A percentile compares a stretch with the other conserved stretches of the same genome.
Conservation (phyloP, 805 yeast genomes). For the Schwanniomyces polymorphus region DNA sequence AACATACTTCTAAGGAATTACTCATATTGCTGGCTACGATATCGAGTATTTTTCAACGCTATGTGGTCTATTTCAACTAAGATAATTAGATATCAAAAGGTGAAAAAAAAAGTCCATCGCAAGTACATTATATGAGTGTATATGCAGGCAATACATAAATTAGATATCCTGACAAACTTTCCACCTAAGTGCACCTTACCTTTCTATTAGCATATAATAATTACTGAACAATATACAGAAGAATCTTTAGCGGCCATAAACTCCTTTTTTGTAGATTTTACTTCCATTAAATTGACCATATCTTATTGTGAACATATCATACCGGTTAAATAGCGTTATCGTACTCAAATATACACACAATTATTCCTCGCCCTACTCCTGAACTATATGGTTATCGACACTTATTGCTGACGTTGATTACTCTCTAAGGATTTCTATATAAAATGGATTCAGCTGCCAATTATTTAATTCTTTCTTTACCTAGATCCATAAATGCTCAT, state of each 20-base stretch:
- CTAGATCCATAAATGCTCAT: conserved; percentile 48
- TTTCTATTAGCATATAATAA: too few species aligned
- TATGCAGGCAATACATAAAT: neutral
- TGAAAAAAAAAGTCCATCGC: conserved; percentile 5
- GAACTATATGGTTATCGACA: neutral
- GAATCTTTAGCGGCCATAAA: too few species aligned
- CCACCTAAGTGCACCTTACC: too few species aligned
- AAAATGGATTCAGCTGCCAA: conserved; percentile 37
- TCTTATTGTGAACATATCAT: neutral
- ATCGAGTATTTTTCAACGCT: neutral
- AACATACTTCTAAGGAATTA: conserved; percentile 62
- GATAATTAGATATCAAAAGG: neutral
- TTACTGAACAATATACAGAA: too few species aligned
- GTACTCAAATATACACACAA: conserved; percentile 1
- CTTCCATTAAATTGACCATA: neutral
- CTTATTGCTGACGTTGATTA: neutral
- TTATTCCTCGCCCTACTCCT: conserved; percentile 3
- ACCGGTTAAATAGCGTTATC: neutral
- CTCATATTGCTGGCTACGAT: conserved; percentile 35
- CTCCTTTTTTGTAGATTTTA: neutral
- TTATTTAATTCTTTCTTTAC: conserved; percentile 59
- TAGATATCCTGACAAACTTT: too few species aligned
- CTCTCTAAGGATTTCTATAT: neutral
- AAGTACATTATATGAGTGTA: neutral
- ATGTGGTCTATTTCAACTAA: neutral